Percentiles rank a stretch among this genome's conserved stretches.
These are phyloP conservation scores for Leccinum subtestaceum DNA, from an alignment of 768 basidiomycete genomes.

Conservation along the genomic window DNA sequence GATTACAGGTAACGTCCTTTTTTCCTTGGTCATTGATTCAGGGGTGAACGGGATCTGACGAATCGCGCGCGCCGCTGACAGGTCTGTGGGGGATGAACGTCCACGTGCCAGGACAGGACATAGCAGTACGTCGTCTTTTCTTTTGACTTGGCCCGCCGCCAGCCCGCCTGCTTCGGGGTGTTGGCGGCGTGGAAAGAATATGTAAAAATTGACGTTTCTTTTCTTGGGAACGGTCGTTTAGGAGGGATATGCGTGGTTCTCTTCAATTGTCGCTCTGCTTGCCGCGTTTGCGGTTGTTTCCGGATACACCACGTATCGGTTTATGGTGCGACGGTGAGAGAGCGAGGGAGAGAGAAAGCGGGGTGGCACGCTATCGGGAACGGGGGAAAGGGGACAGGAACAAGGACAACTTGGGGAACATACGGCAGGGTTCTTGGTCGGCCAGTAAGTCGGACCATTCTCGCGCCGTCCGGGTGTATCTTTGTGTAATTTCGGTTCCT, in stretches of 20 bases:
- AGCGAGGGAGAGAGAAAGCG: too few species aligned
- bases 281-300: slow-evolving; percentile 80
- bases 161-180: background rate
- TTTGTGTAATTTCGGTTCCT: background rate
- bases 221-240: background rate
- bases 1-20: slow-evolving; percentile 66
- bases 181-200: background rate
- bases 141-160: background rate
- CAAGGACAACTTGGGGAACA: background rate
- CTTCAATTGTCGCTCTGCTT: slow-evolving; percentile 77
- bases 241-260: slow-evolving; percentile 77
- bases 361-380: background rate
- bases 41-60: background rate
- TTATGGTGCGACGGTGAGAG: slow-evolving; percentile 53
- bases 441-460: background rate
- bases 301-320: slow-evolving; percentile 73
- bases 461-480: background rate
- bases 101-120: slow-evolving; percentile 84
- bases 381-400: background rate
- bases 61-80: slow-evolving; percentile 17
- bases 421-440: background rate
- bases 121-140: slow-evolving; percentile 33
- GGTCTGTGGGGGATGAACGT: slow-evolving; percentile 99
- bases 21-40: background rate
- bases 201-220: background rate